A percentile compares a stretch with the other conserved stretches of the same genome.
These are phyloP conservation scores for Erythrobasidium hasegawianum DNA, from an alignment of 1,284 basidiomycete species.

Conservation along the genomic window DNA sequence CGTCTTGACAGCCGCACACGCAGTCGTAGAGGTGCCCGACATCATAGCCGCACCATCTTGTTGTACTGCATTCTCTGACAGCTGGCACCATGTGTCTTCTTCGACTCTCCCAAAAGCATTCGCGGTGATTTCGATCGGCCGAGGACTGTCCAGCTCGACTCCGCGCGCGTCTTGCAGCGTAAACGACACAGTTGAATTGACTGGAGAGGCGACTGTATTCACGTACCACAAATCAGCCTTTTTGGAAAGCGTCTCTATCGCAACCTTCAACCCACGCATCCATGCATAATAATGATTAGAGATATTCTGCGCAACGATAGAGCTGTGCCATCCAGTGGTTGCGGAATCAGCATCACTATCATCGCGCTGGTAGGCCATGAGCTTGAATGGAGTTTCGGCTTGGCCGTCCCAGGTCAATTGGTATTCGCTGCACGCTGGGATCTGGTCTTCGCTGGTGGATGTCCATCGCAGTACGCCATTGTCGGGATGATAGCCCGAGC, in stretches of 20 bases:
- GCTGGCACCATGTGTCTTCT: background rate
- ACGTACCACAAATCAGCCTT: no score
- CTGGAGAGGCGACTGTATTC: background rate
- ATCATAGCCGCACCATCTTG: background rate
- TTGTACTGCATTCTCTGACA: background rate
- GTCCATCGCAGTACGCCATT: no score
- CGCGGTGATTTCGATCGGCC: background rate
- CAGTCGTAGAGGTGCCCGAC: background rate
- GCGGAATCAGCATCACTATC: background rate
- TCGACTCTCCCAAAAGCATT: background rate
- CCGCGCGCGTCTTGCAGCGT: background rate
- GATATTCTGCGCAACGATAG: background rate
- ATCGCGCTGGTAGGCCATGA: background rate
- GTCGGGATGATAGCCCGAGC: no score
- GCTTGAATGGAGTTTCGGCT: background rate
- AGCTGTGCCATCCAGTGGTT: background rate
- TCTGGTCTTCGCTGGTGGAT: no score
- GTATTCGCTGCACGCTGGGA: background rate
- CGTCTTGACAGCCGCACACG: background rate
- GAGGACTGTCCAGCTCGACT: background rate
- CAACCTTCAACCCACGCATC: no score
- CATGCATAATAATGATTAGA: background rate
- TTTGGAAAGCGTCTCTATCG: no score
- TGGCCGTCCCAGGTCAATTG: background rate
- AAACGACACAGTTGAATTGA: background rate